Conservation (phyloP, 768 basidiomycete genomes). For the Rhizopogon sp. region DNA sequence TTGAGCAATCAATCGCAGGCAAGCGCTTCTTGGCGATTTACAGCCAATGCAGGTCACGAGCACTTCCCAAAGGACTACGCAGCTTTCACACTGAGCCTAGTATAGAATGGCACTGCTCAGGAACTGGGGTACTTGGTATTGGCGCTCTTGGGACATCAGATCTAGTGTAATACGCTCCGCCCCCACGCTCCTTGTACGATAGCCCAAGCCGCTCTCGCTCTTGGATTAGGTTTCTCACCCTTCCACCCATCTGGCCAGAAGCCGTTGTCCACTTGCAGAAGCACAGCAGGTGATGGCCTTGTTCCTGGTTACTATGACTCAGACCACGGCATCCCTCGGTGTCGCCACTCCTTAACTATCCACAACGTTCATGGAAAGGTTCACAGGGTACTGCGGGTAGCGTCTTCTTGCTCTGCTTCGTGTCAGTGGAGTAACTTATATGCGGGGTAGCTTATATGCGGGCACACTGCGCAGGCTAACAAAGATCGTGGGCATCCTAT, state of each 20-base stretch:
- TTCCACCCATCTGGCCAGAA: slow-evolving; percentile 1
- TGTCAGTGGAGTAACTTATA: background rate
- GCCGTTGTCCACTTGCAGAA: background rate
- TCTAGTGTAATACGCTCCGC: background rate
- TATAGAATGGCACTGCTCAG: slow-evolving; percentile 15
- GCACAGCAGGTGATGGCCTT: background rate
- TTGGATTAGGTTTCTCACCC: background rate
- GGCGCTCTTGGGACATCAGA: slow-evolving; percentile 2
- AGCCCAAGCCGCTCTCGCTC: background rate
- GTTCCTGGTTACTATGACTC: slow-evolving; percentile 14
- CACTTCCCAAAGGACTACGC: slow-evolving; percentile 4
- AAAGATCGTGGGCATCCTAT: background rate
- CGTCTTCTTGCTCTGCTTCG: slow-evolving; percentile 2
- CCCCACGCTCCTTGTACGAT: background rate
- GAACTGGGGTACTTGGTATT: slow-evolving; percentile 23
- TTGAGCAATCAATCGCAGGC: slow-evolving; percentile 11
- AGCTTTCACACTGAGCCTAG: slow-evolving; percentile 7
- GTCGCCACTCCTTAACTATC: background rate
- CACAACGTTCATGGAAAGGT: background rate
- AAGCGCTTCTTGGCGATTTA: slow-evolving; percentile 8
- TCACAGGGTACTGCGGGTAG: background rate
- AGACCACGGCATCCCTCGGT: background rate
- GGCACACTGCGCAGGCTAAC: background rate
- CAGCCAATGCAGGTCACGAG: slow-evolving; percentile 2
- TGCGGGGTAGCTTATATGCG: slow-evolving; percentile 1